phyloP scores from a whole-genome alignment of 1,139 yeast genomes.

The Suhomyces wounanorum region DNA sequence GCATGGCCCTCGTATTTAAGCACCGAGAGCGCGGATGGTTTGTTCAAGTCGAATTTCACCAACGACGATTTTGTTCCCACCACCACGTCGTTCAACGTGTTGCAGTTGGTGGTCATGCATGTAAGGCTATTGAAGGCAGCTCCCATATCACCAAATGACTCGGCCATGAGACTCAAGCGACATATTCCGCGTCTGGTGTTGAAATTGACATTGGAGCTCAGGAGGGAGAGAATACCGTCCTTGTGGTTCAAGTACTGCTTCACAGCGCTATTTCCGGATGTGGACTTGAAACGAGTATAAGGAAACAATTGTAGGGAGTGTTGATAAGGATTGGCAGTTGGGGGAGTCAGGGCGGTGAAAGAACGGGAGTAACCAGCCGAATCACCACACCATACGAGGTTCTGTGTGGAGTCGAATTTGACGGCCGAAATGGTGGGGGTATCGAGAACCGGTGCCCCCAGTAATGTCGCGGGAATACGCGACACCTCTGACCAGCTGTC shows the following conservation, averaged over 20 bases:
- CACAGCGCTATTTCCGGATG: constrained; percentile 41
- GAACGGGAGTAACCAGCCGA: constrained; percentile 40
- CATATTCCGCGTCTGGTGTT: constrained; percentile 61
- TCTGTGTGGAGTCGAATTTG: constrained; percentile 68
- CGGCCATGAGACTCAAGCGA: constrained; percentile 34
- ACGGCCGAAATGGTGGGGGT: constrained; percentile 32
- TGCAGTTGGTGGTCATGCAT: constrained; percentile 42
- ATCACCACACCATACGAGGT: constrained; percentile 88
- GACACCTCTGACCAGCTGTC: constrained; percentile 27
- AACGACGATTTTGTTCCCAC: constrained; percentile 41
- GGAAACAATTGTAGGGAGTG: constrained; percentile 36
- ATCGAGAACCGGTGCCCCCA: constrained; percentile 10
- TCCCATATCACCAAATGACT: constrained; percentile 15
- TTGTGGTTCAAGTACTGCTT: constrained; percentile 54
- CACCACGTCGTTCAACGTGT: constrained; percentile 38
- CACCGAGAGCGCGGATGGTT: constrained; percentile 38
- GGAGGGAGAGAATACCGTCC: constrained; percentile 61
- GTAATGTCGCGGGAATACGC: constrained; percentile 29
- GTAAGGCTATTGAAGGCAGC: constrained; percentile 28
- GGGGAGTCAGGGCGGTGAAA: constrained; percentile 25
- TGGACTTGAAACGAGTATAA: constrained; percentile 54
- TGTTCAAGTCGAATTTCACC: constrained; percentile 61
- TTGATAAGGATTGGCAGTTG: constrained; percentile 15
- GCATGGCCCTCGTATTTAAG: constrained; percentile 35
- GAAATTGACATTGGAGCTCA: constrained; percentile 52